Percentiles rank a stretch among this genome's conserved stretches.
phyloP scores from a whole-genome alignment of 225 moss, liverwort and hornwort genomes.

The Ulota crispa region DNA sequence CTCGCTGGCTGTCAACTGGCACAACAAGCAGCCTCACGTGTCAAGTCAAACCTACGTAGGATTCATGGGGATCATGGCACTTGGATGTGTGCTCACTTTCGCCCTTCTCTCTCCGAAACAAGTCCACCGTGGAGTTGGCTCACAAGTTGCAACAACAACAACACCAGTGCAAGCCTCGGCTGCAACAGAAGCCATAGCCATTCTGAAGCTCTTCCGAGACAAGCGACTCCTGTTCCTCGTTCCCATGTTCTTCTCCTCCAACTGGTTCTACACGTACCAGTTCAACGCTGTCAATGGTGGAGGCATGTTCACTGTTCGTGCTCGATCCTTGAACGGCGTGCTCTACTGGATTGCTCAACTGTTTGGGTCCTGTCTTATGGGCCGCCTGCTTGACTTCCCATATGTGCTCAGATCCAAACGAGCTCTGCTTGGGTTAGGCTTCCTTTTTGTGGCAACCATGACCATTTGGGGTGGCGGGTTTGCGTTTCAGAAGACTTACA shows the following conservation, averaged over 20 bases:
- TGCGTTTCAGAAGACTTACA: slow-evolving; percentile 63
- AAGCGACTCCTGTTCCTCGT: slow-evolving; percentile 63
- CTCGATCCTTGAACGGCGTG: slow-evolving; percentile 83
- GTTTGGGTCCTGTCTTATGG: slow-evolving; percentile 70
- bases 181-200: slow-evolving; percentile 49
- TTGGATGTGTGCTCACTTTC: slow-evolving; percentile 57
- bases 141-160: slow-evolving; percentile 33
- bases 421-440: slow-evolving; percentile 49
- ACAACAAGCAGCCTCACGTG: slow-evolving; percentile 52
- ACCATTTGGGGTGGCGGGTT: slow-evolving; percentile 71
- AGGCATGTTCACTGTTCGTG: slow-evolving; percentile 73
- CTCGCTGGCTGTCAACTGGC: slow-evolving; percentile 76
- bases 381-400: slow-evolving; percentile 54
- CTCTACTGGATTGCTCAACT: slow-evolving; percentile 80
- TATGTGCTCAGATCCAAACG: slow-evolving; percentile 37
- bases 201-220: slow-evolving; percentile 61
- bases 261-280: slow-evolving; percentile 90
- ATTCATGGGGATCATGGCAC: slow-evolving; percentile 78
- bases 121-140: slow-evolving; percentile 53
- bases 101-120: slow-evolving; percentile 48
- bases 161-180: background rate
- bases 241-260: slow-evolving; percentile 86
- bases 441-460: slow-evolving; percentile 43
- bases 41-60: slow-evolving; percentile 60
- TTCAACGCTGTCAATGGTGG: slow-evolving; percentile 83